phyloP scores from a whole-genome alignment of 768 basidiomycete genomes.

The Mycena albidolilacea region DNA sequence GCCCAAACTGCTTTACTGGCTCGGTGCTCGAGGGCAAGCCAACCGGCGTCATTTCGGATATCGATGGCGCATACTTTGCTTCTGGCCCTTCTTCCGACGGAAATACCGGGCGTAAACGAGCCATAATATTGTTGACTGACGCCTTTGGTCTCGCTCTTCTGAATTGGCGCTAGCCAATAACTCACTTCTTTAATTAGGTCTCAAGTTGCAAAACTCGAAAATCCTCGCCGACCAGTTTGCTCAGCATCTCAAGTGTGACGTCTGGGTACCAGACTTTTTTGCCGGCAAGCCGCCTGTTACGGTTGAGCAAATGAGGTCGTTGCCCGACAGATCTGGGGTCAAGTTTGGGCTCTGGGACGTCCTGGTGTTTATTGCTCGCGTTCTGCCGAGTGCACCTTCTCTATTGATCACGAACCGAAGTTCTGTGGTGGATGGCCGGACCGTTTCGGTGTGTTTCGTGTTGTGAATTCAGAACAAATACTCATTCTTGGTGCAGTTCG shows the following conservation, averaged over 20 bases:
- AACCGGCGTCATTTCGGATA: conserved; percentile 43
- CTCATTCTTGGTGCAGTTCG: conserved; percentile 48
- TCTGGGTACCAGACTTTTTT: conserved; percentile 65
- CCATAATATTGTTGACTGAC: conserved; percentile 60
- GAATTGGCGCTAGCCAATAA: conserved; percentile 11
- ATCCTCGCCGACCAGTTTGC: conserved; percentile 59
- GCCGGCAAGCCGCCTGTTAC: conserved; percentile 37
- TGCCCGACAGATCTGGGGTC: conserved; percentile 52
- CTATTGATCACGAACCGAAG: conserved; percentile 50
- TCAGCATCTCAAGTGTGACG: conserved; percentile 55
- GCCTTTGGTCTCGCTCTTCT: conserved; percentile 54
- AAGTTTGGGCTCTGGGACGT: conserved; percentile 48
- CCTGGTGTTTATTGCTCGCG: conserved; percentile 45
- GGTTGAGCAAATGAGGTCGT: not conserved
- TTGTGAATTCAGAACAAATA: too few relatives aligned
- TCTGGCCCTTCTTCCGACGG: conserved; percentile 25
- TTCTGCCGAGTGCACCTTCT: conserved; percentile 46
- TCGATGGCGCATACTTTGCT: conserved; percentile 50
- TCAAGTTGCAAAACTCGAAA: conserved; percentile 51
- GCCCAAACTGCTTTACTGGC: conserved; percentile 48
- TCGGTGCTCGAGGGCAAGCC: conserved; percentile 54
- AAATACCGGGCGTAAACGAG: conserved; percentile 38
- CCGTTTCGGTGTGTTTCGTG: conserved; percentile 47
- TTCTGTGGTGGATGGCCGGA: conserved; percentile 49
- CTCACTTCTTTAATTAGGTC: not conserved